These are phyloP conservation scores for Rhynchospora breviuscula DNA, from an alignment of 176 grass and related monocot species.

Conservation along the genomic window DNA sequence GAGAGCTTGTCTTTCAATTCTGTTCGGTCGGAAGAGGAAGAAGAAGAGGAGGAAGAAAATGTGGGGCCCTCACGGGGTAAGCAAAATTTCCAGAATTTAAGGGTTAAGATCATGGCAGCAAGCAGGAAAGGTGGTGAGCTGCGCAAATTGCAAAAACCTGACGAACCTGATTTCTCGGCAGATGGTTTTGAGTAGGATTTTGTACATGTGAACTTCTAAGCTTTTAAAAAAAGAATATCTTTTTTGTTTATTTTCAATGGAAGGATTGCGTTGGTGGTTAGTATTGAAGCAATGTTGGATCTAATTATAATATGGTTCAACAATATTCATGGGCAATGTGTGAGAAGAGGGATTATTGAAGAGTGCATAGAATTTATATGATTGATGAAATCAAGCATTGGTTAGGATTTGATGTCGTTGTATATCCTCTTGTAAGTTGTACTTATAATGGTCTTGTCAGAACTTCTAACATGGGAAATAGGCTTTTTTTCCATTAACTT, in stretches of 20 bases:
- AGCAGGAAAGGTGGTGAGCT: constrained; percentile 61
- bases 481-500: neutral
- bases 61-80: neutral
- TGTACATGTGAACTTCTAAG: constrained; percentile 16
- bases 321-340: neutral
- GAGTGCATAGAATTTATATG: neutral
- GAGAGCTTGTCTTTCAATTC: constrained; percentile 59
- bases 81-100: constrained; percentile 34
- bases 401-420: neutral
- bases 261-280: neutral
- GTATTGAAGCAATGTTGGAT: neutral
- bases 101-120: constrained; percentile 51
- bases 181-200: constrained; percentile 51
- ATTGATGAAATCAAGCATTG: neutral
- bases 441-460: neutral
- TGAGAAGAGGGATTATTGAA: neutral
- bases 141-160: constrained; percentile 70
- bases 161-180: constrained; percentile 83
- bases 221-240: neutral
- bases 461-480: neutral
- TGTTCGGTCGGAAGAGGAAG: constrained; percentile 41
- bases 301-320: constrained; percentile 1
- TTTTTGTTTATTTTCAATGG: constrained; percentile 10
- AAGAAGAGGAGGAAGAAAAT: constrained; percentile 25
- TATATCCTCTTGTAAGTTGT: neutral